Base-by-base conservation (phyloP, 148 eudicot species). In the Rhododendron vialii region DNA sequence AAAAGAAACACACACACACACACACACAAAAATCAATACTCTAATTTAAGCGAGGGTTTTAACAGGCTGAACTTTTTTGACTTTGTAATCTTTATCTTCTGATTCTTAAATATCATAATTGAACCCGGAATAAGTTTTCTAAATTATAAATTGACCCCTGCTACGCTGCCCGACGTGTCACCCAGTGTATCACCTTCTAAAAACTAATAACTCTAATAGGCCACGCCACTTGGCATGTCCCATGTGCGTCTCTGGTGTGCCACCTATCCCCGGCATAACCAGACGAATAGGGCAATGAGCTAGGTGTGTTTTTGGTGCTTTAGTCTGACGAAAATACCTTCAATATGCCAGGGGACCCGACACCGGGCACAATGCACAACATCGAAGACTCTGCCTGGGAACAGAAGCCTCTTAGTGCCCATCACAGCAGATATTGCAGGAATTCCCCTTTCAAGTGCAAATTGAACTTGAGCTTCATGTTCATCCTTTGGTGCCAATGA, bases 401-500 rank as follows among this genome's bases (percentile, higher is more conserved):
- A 96, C 26, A 93, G 98, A 74, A 96, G 98, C 87, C 98, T 94
- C 88, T 88, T 90, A 35, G 98, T 95, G 51, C 98, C 98, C 98
- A 96, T 96, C 83, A 95, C 98, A 90, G 98, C 98, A 82, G 96
- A 96, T 89, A 96, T 88, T 71, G 93, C 98, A 84, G 98, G 96
- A 80, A 96, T 96, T 82, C 98, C 98, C 67, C 98, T 91, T 84
- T 93, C 93, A 85, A 93, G 95, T 83, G 95, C 95, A 88, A 91
- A 93, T 43, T 93, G 93, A 45, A 93, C 94, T 88, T 96, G 98
- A 67, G 98, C 98, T 91, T 96, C 98, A 82, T 96, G 98, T 82
- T 95, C 96, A 89, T 96, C 98, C 90, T 96, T 96, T 30, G 98
- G 98, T 67, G 98, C 98, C 55, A 96, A 83, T 50, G 98, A 96